phyloP scores from a whole-genome alignment of 2,329 filamentous ascomycete species.

The Aspergillus bombycis region DNA sequence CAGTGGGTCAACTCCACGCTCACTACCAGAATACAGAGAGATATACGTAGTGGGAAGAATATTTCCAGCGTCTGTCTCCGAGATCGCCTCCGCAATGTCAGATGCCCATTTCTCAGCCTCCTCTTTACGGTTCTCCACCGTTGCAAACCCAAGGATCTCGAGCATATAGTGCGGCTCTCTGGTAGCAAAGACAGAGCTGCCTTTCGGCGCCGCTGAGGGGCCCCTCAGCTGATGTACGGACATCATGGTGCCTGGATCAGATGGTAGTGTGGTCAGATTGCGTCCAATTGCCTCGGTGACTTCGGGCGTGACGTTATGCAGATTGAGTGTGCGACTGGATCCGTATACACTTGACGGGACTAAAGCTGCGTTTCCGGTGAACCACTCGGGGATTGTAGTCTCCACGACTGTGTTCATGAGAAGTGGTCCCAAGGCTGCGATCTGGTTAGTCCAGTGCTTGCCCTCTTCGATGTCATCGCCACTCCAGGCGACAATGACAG shows the following conservation, averaged over 20 bases:
- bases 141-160: conserved; percentile 18
- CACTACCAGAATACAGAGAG: conserved; percentile 2
- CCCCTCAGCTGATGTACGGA: conserved; percentile 25
- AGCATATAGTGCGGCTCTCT: conserved; percentile 27
- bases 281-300: conserved; percentile 14
- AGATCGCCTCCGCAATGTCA: conserved; percentile 10
- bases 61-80: conserved; percentile 9
- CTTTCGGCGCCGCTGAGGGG: conserved; percentile 9
- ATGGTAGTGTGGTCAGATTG: conserved; percentile 1
- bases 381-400: conserved; percentile 17
- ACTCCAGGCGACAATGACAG: conserved; percentile 18
- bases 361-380: conserved; percentile 1
- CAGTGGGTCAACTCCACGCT: too few species aligned
- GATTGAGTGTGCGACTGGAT: conserved; percentile 7
- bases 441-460: conserved; percentile 18
- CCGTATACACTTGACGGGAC: conserved; percentile 13
- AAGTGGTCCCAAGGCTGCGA: conserved; percentile 17
- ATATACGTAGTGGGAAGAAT: conserved; percentile 22
- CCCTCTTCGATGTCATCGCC: conserved; percentile 15
- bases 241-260: conserved; percentile 17
- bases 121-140: not conserved
- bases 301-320: conserved; percentile 10
- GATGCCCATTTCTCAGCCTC: conserved; percentile 16
- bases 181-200: conserved; percentile 17
- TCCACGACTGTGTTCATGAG: conserved; percentile 18